Conservation (phyloP, 2,329 filamentous ascomycete genomes). For the Penicillium sp. region DNA sequence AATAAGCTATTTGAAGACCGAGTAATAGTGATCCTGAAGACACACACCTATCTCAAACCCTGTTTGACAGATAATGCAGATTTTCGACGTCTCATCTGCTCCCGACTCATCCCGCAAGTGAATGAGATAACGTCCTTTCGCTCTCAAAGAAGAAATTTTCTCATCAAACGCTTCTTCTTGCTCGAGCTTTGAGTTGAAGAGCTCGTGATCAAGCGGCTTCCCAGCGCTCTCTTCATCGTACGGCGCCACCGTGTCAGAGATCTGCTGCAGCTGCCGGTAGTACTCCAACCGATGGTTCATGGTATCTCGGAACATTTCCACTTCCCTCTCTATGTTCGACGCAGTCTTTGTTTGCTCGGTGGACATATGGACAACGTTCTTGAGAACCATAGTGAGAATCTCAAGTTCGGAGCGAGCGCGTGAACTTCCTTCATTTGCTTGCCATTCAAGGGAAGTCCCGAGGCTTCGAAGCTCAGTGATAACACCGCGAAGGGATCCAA, state of each 20-base stretch:
- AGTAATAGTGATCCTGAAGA: neutral
- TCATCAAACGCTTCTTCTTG: slow-evolving; percentile 59
- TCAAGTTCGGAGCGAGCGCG: slow-evolving; percentile 67
- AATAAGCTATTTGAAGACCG: slow-evolving; percentile 9
- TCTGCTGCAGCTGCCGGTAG: slow-evolving; percentile 84
- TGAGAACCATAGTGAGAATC: slow-evolving; percentile 69
- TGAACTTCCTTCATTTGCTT: slow-evolving; percentile 58
- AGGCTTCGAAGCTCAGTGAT: slow-evolving; percentile 72
- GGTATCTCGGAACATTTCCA: slow-evolving; percentile 73
- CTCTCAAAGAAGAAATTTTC: slow-evolving; percentile 66
- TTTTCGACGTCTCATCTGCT: slow-evolving; percentile 63
- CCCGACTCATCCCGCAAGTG: slow-evolving; percentile 66
- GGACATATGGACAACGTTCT: slow-evolving; percentile 59
- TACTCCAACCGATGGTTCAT: slow-evolving; percentile 90
- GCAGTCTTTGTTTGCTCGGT: slow-evolving; percentile 59
- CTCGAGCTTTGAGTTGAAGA: slow-evolving; percentile 49
- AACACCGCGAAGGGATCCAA: slow-evolving; percentile 71
- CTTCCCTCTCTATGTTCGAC: slow-evolving; percentile 63
- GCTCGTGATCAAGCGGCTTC: slow-evolving; percentile 57
- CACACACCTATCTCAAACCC: slow-evolving; percentile 74
- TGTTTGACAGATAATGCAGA: slow-evolving; percentile 86
- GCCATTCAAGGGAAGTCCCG: slow-evolving; percentile 62
- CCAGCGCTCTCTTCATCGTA: slow-evolving; percentile 68
- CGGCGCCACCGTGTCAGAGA: slow-evolving; percentile 85
- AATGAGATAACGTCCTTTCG: slow-evolving; percentile 77